Evolutionary conservation across 805 yeast genomes (phyloP), one percentile per base, ranked within the genome.

Genomic region (Candida ponderosae): DNA sequence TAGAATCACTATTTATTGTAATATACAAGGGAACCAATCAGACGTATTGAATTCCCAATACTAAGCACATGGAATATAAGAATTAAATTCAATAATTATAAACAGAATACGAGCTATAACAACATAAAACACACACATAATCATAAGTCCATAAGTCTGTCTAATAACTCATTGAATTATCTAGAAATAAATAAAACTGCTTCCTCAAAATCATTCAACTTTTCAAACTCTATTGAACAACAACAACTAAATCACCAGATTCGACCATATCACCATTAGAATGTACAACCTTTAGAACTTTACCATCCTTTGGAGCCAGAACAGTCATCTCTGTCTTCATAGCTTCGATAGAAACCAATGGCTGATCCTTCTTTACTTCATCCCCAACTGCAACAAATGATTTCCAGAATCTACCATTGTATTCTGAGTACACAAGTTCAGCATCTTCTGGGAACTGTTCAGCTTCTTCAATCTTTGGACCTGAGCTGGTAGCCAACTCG

Each of bases 281-380:
- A 58, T 87, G 96, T 40, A 77, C 60, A 32, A 86, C 66, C 62
- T 83, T 82, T 34, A 74, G 54, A 18, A 86, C 89, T 53, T 74
- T 81, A 51, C 95, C 95, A 18, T 67, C 65, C 39, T 55, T 66
- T 1, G 95, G 72, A 17, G 97, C 77, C 38, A 62, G 68, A 27
- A 90, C 95, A 35, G 77, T 74, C 97, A 90, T 90, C 63, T 90
- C 98, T 0, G 97, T 93, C 70, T 90, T 90, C 98, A 90, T 90
- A 38, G 98, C 97, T 62, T 90, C 98, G 37, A 90, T 85, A 29
- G 93, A 87, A 46, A 90, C 74, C 43, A 90, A 68, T 5, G 87
- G 87, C 50, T 86, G 90, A 26, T 89, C 94, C 33, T 63, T 71
- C 36, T 66, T 63, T 20, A 90, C 94, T 5, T 46, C 61, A 50